A percentile compares a stretch with the other conserved stretches of the same genome.
Conservation (phyloP, 179 eudicot genomes). For the Spinacia oleracea region DNA sequence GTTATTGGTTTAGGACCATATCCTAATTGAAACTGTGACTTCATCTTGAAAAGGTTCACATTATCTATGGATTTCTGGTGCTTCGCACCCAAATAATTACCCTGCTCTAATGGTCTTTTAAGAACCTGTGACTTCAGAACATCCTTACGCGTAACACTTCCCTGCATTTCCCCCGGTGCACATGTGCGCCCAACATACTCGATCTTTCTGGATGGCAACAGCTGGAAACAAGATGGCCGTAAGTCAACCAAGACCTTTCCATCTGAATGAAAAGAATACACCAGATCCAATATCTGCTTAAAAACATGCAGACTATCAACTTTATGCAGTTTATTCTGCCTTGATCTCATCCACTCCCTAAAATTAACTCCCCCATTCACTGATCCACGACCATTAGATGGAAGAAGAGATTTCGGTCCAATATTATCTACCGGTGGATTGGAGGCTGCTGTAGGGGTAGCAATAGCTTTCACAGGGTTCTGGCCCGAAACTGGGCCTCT, state of each 20-base stretch:
- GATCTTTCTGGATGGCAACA: constrained; percentile 54
- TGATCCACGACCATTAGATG: constrained; percentile 27
- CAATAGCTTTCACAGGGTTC: constrained; percentile 28
- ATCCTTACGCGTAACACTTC: constrained; percentile 34
- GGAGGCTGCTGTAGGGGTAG: constrained; percentile 1
- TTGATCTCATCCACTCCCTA: constrained; percentile 78
- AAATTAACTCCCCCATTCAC: constrained; percentile 50
- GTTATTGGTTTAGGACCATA: constrained; percentile 34
- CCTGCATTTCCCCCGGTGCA: constrained; percentile 31
- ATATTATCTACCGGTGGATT: constrained; percentile 9
- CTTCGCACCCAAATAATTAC: constrained; percentile 41
- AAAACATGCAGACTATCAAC: constrained; percentile 51
- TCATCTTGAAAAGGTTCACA: constrained; percentile 33
- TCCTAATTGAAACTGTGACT: constrained; percentile 46
- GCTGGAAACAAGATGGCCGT: constrained; percentile 76
- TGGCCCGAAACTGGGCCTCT: constrained; percentile 50
- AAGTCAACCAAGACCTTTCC: constrained; percentile 64
- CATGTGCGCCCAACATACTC: constrained; percentile 59
- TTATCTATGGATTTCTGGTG: constrained; percentile 52
- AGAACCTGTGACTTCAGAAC: constrained; percentile 31
- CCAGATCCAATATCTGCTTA: constrained; percentile 68
- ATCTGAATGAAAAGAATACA: constrained; percentile 62
- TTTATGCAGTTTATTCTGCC: constrained; percentile 46
- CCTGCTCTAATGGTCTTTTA: constrained; percentile 58
- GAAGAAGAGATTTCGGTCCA: constrained; percentile 23